Conservation (phyloP, 257 asterid species). For the Solanum pimpinellifolium region DNA sequence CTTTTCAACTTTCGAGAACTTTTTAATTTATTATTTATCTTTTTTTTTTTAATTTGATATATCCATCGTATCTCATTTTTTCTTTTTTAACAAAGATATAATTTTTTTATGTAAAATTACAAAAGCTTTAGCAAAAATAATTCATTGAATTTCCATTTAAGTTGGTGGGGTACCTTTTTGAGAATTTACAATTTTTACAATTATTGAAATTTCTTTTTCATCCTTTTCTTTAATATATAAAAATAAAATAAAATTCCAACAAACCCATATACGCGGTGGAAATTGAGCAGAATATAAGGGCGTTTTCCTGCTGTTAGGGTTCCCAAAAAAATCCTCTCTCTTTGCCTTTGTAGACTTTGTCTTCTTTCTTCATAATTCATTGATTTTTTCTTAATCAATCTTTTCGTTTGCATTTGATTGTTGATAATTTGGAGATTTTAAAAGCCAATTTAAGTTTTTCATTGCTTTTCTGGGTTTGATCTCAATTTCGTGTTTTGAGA, state of each 20-base stretch:
- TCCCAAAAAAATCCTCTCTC: conserved; percentile 23
- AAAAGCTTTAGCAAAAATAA: no score
- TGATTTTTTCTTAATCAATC: not conserved
- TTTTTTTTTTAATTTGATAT: not conserved
- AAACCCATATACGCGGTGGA: conserved; percentile 47
- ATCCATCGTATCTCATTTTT: not conserved
- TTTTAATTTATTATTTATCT: no score
- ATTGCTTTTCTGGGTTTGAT: not conserved
- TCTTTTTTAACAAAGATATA: no score
- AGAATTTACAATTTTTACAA: not conserved
- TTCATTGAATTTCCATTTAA: not conserved
- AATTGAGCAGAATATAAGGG: conserved; percentile 53
- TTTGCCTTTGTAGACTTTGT: conserved; percentile 1
- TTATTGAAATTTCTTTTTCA: not conserved
- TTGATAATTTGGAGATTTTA: not conserved
- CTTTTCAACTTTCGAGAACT: not conserved
- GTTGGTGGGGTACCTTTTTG: not conserved
- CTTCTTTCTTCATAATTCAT: not conserved
- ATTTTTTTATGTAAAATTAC: no score
- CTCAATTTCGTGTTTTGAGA: not conserved
- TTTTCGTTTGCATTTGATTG: not conserved
- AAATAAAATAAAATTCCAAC: not conserved
- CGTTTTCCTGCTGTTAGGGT: conserved; percentile 35
- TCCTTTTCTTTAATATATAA: not conserved
- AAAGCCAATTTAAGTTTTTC: not conserved